Conservation (phyloP, 2,329 filamentous ascomycete species). For the Xylaria multiplex region DNA sequence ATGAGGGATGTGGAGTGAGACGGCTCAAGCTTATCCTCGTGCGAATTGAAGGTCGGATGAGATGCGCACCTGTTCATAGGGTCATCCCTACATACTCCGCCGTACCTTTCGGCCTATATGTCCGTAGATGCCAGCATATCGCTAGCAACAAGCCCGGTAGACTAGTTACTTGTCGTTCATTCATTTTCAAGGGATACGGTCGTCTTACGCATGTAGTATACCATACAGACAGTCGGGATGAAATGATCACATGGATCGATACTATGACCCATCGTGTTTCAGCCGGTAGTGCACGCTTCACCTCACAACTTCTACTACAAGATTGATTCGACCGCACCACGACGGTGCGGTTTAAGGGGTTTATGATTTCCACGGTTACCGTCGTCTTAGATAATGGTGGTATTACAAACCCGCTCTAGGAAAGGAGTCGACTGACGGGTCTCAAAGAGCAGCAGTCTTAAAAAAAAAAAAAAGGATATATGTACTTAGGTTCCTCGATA, state of each 20-base stretch:
- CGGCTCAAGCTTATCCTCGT: constrained; percentile 10
- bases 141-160: background rate
- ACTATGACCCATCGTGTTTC: constrained; percentile 21
- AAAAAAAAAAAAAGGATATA: too few species aligned
- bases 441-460: too few species aligned
- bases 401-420: too few species aligned
- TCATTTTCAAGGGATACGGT: background rate
- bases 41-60: constrained; percentile 25
- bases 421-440: too few species aligned
- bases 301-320: background rate
- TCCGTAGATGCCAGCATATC: constrained; percentile 4
- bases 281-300: background rate
- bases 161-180: constrained; percentile 5
- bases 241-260: constrained; percentile 15
- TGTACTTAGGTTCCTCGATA: background rate
- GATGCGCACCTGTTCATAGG: constrained; percentile 28
- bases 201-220: too few species aligned
- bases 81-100: background rate
- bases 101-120: background rate
- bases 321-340: background rate
- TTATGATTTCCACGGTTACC: background rate
- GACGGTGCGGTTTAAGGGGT: background rate
- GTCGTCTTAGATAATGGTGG: background rate
- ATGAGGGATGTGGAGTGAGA: background rate
- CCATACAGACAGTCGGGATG: background rate